phyloP scores from a whole-genome alignment of 1,284 basidiomycete species.

The Ceratobasidium sp. region DNA sequence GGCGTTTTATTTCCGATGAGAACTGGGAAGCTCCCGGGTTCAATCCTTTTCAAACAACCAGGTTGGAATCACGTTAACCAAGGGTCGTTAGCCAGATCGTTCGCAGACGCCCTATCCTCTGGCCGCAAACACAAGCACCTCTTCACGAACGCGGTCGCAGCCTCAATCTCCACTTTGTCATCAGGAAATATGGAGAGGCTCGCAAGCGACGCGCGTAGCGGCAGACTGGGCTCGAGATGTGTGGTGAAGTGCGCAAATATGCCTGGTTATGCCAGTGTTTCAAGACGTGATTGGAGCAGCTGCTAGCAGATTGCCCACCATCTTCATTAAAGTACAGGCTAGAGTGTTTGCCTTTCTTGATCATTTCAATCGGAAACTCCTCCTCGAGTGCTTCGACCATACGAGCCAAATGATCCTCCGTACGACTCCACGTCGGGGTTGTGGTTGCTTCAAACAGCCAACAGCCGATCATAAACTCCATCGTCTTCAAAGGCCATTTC shows the following conservation, averaged over 20 bases:
- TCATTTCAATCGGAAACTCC: neutral
- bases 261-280: neutral
- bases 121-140: neutral
- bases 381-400: slow-evolving; percentile 23
- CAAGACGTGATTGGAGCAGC: neutral
- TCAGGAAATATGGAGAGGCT: neutral
- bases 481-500: neutral
- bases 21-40: no score
- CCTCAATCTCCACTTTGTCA: neutral
- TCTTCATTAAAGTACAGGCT: neutral
- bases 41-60: no score
- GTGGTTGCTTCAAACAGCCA: slow-evolving; percentile 18
- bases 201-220: neutral
- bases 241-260: neutral
- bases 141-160: neutral
- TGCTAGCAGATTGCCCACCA: neutral
- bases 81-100: neutral
- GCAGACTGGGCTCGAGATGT: neutral
- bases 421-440: neutral
- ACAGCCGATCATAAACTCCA: slow-evolving; percentile 11
- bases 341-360: neutral
- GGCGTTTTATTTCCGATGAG: no score
- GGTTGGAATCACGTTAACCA: no score
- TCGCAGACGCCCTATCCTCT: neutral
- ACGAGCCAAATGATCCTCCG: slow-evolving; percentile 6